phyloP scores from a whole-genome alignment of 495 filamentous ascomycete species.

The Parachaetomium inaequale region DNA sequence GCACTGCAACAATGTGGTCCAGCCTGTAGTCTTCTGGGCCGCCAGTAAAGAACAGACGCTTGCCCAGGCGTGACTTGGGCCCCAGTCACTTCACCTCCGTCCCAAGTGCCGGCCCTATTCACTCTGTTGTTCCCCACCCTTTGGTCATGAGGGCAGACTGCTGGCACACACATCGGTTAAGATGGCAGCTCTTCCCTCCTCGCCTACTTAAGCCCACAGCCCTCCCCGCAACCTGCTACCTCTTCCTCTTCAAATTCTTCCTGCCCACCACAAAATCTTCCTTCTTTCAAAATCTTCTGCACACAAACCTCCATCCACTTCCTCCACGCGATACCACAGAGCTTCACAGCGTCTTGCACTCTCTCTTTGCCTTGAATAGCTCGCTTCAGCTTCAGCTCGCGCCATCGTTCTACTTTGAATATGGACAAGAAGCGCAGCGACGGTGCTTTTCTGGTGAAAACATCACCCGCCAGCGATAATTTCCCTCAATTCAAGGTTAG shows the following conservation, averaged over 20 bases:
- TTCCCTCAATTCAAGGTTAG: too few species aligned
- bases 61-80: neutral
- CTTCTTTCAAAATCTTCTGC: neutral
- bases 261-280: too few species aligned
- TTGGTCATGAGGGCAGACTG: neutral
- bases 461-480: neutral
- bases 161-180: neutral
- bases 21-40: neutral
- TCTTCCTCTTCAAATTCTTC: neutral
- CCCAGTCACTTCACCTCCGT: neutral
- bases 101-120: neutral
- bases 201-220: slow-evolving; percentile 9
- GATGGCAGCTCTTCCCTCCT: neutral
- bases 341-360: neutral
- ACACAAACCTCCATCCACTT: neutral
- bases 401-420: neutral
- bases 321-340: neutral
- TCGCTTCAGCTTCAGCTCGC: too few species aligned
- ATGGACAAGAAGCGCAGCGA: neutral
- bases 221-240: neutral
- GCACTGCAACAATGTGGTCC: neutral
- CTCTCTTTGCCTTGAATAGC: neutral
- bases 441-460: neutral
- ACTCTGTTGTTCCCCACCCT: neutral
- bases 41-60: neutral